Evolutionary conservation across 768 basidiomycete genomes (phyloP).

Genomic region (Amanita molliuscula): DNA sequence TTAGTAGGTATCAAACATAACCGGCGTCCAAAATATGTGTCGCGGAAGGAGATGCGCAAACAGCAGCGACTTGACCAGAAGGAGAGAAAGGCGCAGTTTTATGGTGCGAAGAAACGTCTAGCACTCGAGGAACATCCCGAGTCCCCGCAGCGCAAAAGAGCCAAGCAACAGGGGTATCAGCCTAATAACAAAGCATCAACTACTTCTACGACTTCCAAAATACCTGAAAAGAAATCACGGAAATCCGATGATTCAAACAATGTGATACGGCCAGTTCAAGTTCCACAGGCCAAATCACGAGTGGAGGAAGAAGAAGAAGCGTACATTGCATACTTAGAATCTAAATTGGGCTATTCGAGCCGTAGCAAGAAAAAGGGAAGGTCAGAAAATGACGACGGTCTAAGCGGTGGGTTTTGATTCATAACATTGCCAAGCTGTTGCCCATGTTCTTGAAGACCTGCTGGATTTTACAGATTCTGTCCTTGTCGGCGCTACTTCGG

Average conservation of each 20-base stretch:
- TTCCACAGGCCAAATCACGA: constrained; percentile 6
- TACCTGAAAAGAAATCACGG: not conserved
- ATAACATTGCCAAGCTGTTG: constrained; percentile 10
- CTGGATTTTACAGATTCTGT: constrained; percentile 40
- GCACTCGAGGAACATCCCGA: constrained; percentile 35
- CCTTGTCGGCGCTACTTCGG: constrained; percentile 1
- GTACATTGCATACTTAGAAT: constrained; percentile 79
- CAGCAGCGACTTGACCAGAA: constrained; percentile 50
- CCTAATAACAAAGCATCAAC: not conserved
- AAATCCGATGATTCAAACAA: not conserved
- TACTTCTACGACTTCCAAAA: not conserved
- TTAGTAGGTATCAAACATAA: constrained; percentile 4
- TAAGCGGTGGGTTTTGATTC: constrained; percentile 49
- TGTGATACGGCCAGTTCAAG: not conserved
- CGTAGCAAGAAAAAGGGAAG: constrained; percentile 29
- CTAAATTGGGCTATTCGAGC: constrained; percentile 52
- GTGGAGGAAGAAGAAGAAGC: constrained; percentile 62
- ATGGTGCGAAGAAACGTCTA: constrained; percentile 20
- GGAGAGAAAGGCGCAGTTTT: constrained; percentile 47
- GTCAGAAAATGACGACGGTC: constrained; percentile 60
- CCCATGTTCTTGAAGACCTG: constrained; percentile 29
- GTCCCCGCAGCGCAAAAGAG: constrained; percentile 41
- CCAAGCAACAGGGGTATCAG: constrained; percentile 14
- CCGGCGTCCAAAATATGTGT: constrained; percentile 10
- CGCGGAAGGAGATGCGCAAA: constrained; percentile 58